Evolutionary conservation across 306 rosid species (phyloP), one percentile per base, ranked within the genome.

Genomic region (Potentilla sterilis): DNA sequence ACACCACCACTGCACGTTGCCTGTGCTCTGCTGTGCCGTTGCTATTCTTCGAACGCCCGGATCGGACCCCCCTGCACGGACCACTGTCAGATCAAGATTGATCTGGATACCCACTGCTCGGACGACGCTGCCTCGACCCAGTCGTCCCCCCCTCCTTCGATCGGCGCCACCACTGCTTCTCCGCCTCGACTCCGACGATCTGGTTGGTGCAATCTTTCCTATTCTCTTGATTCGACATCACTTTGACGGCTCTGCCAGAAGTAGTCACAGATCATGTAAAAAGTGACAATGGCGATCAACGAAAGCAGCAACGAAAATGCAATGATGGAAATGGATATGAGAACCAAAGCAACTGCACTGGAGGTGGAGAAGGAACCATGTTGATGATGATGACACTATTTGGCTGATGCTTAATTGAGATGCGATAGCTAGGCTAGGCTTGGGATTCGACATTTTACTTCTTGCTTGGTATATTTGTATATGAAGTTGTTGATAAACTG

Each of bases 151-250:
- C n/a, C n/a, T n/a, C n/a, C n/a, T n/a, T n/a, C n/a, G n/a, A n/a
- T n/a, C n/a, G n/a, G n/a, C n/a, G n/a, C n/a, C n/a, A n/a, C n/a
- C n/a, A n/a, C n/a, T n/a, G n/a, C n/a, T n/a, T n/a, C n/a, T n/a
- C n/a, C n/a, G n/a, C n/a, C n/a, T n/a, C n/a, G n/a, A n/a, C n/a
- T n/a, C n/a, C n/a, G n/a, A n/a, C n/a, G n/a, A 55, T 55, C 62
- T 55, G 34, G 62, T 21, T 55, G 13, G 7, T 21, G 10, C 1
- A 41, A 6, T 35, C 7, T 6, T 6, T 28, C 3, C 3, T 22
- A 24, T 1, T 72, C 66, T 22, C 72, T 80, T 1, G 12, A 62
- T 69, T 81, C 85, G 4, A 44, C 34, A 10, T 74, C 70, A 2
- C 59, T 70, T 2, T 58, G 64, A 58, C 9, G 18, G n/a, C n/a